Evolutionary conservation across 2,329 filamentous ascomycete species (phyloP).

Genomic region (Chrysoporthe deuterocubensis): DNA sequence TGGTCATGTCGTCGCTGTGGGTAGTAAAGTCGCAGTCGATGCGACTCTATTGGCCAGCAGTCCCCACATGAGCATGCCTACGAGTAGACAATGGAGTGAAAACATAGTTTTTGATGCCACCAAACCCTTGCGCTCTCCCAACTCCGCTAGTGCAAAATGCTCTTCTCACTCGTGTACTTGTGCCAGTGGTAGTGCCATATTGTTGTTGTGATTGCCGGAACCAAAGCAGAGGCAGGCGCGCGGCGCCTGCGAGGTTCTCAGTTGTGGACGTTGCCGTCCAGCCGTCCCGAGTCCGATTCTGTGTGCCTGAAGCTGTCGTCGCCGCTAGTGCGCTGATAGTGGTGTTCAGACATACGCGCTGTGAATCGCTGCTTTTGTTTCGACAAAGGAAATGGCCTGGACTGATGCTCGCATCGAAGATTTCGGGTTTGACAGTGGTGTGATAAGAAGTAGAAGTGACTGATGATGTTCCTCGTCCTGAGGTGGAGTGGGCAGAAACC

Average conservation of each 20-base stretch:
- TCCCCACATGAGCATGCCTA: background rate
- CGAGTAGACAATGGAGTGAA: background rate
- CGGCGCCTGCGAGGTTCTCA: conserved; percentile 21
- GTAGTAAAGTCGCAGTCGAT: conserved; percentile 1
- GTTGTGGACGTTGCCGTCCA: conserved; percentile 13
- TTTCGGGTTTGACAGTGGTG: conserved; percentile 30
- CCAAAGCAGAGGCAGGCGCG: conserved; percentile 22
- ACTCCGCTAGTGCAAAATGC: conserved; percentile 27
- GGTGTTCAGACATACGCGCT: background rate
- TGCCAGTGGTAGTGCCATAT: conserved; percentile 10
- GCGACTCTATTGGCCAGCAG: background rate
- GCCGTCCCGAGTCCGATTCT: conserved; percentile 4
- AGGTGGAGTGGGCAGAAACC: background rate
- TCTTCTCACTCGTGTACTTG: background rate
- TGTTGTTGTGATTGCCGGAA: conserved; percentile 19
- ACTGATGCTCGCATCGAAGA: conserved; percentile 39
- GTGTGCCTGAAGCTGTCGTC: background rate
- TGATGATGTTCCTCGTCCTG: background rate
- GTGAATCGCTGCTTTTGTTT: conserved; percentile 22
- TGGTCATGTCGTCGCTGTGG: conserved; percentile 2
- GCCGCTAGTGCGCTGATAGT: conserved; percentile 5
- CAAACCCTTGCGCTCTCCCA: conserved; percentile 26
- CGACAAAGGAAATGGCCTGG: conserved; percentile 36
- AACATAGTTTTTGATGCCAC: conserved; percentile 19
- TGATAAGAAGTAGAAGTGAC: too few relatives aligned